phyloP scores from a whole-genome alignment of 176 grass and related monocot species.

The Raddia guianensis region DNA sequence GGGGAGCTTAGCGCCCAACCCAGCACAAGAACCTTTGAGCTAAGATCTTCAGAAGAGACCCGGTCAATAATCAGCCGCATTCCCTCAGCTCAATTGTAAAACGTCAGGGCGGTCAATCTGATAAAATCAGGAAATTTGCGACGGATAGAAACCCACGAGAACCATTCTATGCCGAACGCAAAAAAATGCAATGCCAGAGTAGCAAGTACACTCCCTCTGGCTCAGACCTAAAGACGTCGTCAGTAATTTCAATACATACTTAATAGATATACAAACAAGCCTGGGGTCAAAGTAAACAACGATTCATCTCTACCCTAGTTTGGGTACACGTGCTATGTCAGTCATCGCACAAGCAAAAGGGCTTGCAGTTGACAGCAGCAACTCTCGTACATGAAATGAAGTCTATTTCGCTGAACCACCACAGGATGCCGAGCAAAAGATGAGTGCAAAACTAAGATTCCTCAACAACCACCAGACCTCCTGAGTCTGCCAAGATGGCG shows the following conservation, averaged over 20 bases:
- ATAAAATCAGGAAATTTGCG: too few species aligned
- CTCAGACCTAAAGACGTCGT: not conserved
- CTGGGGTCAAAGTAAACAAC: slow-evolving; percentile 8
- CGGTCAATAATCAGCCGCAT: too few species aligned
- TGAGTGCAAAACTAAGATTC: not conserved
- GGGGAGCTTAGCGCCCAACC: too few species aligned
- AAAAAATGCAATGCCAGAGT: not conserved
- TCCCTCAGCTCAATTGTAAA: too few species aligned
- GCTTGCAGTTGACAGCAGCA: not conserved
- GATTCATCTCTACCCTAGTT: slow-evolving; percentile 6
- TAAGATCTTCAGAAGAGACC: too few species aligned
- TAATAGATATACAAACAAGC: slow-evolving; percentile 36
- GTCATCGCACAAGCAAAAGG: slow-evolving; percentile 22
- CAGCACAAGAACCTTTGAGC: too few species aligned
- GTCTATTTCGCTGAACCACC: slow-evolving; percentile 6
- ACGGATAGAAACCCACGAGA: too few species aligned
- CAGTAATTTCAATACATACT: not conserved
- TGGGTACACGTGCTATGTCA: slow-evolving; percentile 13
- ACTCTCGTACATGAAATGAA: slow-evolving; percentile 12
- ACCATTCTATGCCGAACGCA: not conserved
- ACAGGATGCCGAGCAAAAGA: not conserved
- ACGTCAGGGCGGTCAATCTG: too few species aligned
- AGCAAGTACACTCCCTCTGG: not conserved
- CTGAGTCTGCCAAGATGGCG: not conserved
- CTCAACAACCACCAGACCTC: not conserved